phyloP scores from a whole-genome alignment of 345 rosid genomes.

The Aegle marmelos region DNA sequence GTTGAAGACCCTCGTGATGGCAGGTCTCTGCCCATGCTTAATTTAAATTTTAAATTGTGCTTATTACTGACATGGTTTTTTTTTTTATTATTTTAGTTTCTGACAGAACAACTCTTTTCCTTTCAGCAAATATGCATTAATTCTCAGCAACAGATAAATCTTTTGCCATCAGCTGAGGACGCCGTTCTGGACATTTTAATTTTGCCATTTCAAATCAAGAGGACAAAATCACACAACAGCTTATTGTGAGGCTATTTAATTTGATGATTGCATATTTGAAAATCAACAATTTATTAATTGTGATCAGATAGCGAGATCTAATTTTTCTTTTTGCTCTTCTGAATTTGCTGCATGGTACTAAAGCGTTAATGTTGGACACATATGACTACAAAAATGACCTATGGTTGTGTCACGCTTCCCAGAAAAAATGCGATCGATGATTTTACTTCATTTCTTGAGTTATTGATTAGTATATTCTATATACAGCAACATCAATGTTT shows the following conservation, averaged over 20 bases:
- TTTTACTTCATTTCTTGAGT: slow-evolving; percentile 57
- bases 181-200: slow-evolving; percentile 15
- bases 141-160: slow-evolving; percentile 62
- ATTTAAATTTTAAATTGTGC: too few relatives aligned
- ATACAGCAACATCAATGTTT: too few relatives aligned
- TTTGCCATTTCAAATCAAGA: slow-evolving; percentile 31
- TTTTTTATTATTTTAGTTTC: not conserved
- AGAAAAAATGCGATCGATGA: slow-evolving; percentile 36
- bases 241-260: slow-evolving; percentile 15
- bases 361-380: slow-evolving; percentile 59
- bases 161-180: slow-evolving; percentile 38
- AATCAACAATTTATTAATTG: not conserved
- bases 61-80: not conserved
- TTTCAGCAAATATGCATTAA: slow-evolving; percentile 51
- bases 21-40: too few relatives aligned
- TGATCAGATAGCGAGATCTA: not conserved
- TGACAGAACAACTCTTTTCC: slow-evolving; percentile 51
- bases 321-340: not conserved
- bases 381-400: slow-evolving; percentile 57
- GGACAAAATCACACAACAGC: slow-evolving; percentile 30
- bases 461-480: not conserved
- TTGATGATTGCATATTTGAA: not conserved
- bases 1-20: too few relatives aligned
- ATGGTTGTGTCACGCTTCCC: slow-evolving; percentile 62
- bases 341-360: slow-evolving; percentile 47